Percentiles rank a stretch among this genome's conserved stretches.
Evolutionary conservation across 1,139 yeast species (phyloP).

Genomic region (Geotrichum histeridarum): DNA sequence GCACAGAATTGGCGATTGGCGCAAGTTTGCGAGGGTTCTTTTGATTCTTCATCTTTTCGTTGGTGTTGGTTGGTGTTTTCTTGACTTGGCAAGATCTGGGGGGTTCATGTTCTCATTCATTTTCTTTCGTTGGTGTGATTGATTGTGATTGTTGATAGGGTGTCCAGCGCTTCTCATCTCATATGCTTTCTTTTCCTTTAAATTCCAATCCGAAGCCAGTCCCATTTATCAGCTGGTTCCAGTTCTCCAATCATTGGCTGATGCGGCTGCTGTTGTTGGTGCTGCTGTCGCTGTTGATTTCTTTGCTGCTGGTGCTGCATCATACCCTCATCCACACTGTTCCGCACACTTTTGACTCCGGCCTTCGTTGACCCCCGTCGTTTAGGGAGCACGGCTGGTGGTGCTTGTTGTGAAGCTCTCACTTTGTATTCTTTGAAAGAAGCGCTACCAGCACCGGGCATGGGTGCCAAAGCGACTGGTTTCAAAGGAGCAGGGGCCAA

Average conservation of each 20-base stretch:
- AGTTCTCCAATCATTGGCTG: background rate
- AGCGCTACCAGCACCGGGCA: background rate
- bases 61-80: too few species aligned
- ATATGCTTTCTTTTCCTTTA: background rate
- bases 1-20: too few species aligned
- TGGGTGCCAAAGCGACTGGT: background rate
- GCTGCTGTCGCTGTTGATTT: too few species aligned
- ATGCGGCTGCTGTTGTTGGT: background rate
- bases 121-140: background rate
- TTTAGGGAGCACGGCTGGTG: background rate
- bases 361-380: background rate
- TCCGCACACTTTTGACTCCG: too few species aligned
- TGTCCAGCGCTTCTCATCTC: background rate
- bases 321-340: too few species aligned
- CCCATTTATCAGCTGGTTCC: conserved; percentile 14
- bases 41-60: background rate
- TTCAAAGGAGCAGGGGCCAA: conserved; percentile 10
- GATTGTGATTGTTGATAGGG: background rate
- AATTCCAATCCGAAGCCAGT: conserved; percentile 17
- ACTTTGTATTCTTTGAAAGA: conserved; percentile 12
- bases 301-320: too few species aligned
- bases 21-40: background rate
- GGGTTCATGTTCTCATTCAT: background rate
- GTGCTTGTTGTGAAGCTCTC: background rate
- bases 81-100: background rate